Conservation (phyloP, 768 basidiomycete genomes). For the Gloeostereum incarnatum region DNA sequence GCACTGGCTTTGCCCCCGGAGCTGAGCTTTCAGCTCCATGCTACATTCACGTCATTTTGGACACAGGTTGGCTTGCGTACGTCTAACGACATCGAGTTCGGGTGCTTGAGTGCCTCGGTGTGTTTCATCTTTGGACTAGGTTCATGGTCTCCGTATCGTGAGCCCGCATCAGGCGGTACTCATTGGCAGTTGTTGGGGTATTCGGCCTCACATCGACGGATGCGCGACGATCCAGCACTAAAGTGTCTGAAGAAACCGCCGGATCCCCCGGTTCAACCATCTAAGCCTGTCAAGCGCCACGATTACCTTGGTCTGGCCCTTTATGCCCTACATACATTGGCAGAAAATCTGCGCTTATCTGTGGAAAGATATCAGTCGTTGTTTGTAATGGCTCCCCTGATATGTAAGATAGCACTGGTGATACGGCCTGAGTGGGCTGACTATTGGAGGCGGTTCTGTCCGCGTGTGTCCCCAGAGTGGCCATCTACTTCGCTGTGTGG, state of each 20-base stretch:
- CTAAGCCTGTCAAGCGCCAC: constrained; percentile 23
- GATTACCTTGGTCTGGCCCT: constrained; percentile 48
- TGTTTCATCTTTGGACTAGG: constrained; percentile 32
- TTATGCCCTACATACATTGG: constrained; percentile 73
- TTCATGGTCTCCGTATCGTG: constrained; percentile 3
- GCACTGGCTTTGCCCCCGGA: constrained; percentile 51
- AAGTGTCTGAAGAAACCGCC: constrained; percentile 27
- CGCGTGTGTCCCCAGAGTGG: constrained; percentile 54
- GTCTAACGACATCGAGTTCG: constrained; percentile 42
- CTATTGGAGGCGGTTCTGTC: constrained; percentile 82
- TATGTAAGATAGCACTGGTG: constrained; percentile 51
- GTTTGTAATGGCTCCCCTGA: constrained; percentile 45
- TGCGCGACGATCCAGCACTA: constrained; percentile 54
- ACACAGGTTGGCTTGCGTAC: constrained; percentile 30
- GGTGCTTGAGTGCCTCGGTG: constrained; percentile 45
- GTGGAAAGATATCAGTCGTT: constrained; percentile 47
- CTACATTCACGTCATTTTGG: constrained; percentile 51
- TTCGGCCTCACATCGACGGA: constrained; percentile 33
- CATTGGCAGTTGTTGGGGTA: constrained; percentile 41
- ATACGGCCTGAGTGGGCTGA: constrained; percentile 85
- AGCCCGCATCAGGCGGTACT: too few species aligned
- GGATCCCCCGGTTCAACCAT: constrained; percentile 10
- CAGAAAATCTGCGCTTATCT: constrained; percentile 57
- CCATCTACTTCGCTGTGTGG: constrained; percentile 34
- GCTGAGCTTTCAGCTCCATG: constrained; percentile 46